Base-by-base conservation (phyloP, 805 yeast species). In the Wickerhamiella alocasiicola region DNA sequence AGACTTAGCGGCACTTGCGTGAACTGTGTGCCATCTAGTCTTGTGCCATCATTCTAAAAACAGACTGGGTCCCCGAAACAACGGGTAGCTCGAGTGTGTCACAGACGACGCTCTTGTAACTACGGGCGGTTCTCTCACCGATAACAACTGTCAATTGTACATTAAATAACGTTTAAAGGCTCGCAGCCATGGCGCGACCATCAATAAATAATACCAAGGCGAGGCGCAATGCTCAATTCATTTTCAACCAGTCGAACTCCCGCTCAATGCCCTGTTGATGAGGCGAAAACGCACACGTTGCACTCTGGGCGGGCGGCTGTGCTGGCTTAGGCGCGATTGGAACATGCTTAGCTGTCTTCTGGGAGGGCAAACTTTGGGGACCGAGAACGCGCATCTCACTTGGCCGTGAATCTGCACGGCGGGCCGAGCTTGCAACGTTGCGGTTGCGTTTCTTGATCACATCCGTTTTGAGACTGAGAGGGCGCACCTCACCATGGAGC, bases 401-500 rank as follows among this genome's bases (percentile, higher is more conserved):
- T 11, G 27, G 33, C 9, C 15, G 27, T 16, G 30, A 26, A n/a
- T 18, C 25, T 3, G 24, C 24, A 5, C 36, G 32, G 16, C 39
- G 39, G 25, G 25, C 30, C 12, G 30, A 28, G 13, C 32, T 36
- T 16, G 39, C 32, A 36, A 44, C 41, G 19, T 42, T 42, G 38
- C 95, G 70, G 59, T 91, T 94, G 52, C 98, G 74, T 62, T 87
- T 87, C 59, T 84, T 84, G 42, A 88, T 88, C 1, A 88, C 93
- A 58, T 91, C 96, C 0, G 95, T 82, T 59, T 85, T 85, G 52
- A 85, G 66, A n/a, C 94, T 79, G 42, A 91, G 65, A 2, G 98
- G 98, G 45, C 98, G 70, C 46, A 87, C 94, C 11, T 87, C 94
- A 13, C 97, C 98, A 54, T 88, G 97, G 27, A 88, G 64, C 60